phyloP scores from a whole-genome alignment of 495 filamentous ascomycete species.

The Patellaria atrata region DNA sequence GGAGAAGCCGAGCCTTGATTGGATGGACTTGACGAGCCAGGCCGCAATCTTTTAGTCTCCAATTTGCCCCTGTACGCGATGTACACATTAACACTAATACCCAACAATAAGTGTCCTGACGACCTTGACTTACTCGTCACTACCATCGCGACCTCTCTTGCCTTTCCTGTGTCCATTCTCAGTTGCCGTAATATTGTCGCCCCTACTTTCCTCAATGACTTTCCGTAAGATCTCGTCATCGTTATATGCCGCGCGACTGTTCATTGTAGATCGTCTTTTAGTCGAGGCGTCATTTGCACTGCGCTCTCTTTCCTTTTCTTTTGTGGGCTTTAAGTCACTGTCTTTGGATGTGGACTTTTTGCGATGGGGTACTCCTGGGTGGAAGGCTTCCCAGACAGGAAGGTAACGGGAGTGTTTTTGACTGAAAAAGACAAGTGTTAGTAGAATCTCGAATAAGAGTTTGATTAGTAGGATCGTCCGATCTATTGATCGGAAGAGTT shows the following conservation, averaged over 20 bases:
- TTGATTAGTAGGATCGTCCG: neutral
- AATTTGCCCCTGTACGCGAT: conserved; percentile 43
- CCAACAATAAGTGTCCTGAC: conserved; percentile 5
- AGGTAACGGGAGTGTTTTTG: conserved; percentile 55
- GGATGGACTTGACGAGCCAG: conserved; percentile 50
- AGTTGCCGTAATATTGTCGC: conserved; percentile 37
- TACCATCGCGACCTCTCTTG: conserved; percentile 80
- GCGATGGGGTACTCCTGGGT: conserved; percentile 34
- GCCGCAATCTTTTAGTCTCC: conserved; percentile 54
- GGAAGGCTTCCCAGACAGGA: conserved; percentile 39
- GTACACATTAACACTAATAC: too few relatives aligned
- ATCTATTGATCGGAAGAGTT: too few relatives aligned
- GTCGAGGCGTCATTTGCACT: conserved; percentile 26
- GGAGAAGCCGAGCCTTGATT: conserved; percentile 33
- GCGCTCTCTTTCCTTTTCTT: conserved; percentile 33
- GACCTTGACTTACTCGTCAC: conserved; percentile 62
- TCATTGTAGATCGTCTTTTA: conserved; percentile 93
- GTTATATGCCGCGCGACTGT: conserved; percentile 90
- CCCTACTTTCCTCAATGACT: conserved; percentile 91
- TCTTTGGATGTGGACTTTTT: conserved; percentile 46
- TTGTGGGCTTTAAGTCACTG: conserved; percentile 32
- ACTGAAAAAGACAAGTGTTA: conserved; percentile 29
- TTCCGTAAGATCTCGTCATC: conserved; percentile 80
- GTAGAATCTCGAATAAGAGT: too few relatives aligned
- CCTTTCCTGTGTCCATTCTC: conserved; percentile 43